Percentiles rank a stretch among this genome's conserved stretches.
Conservation (phyloP, 2,329 filamentous ascomycete species). For the Diplodia sapinea region DNA sequence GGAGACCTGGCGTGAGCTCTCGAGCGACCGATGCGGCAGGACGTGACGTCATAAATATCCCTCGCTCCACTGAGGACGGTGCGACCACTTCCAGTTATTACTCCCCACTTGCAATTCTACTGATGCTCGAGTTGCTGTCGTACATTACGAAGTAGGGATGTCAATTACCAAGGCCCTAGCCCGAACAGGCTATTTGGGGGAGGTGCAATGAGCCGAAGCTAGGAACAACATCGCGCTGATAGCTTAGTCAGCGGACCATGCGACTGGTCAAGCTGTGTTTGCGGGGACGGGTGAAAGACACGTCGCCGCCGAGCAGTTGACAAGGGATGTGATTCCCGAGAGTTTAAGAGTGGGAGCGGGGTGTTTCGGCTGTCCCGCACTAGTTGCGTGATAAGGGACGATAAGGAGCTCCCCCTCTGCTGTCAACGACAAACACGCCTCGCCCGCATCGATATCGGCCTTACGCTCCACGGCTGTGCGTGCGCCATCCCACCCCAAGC, state of each 20-base stretch:
- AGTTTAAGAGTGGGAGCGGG: conserved; percentile 12
- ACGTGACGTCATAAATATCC: neutral
- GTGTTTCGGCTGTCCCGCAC: neutral
- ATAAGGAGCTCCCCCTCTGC: conserved; percentile 8
- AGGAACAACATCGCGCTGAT: neutral
- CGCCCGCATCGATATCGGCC: conserved; percentile 14
- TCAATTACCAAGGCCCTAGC: neutral
- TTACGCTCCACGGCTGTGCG: neutral
- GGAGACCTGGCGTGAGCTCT: conserved; percentile 20
- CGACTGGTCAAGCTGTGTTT: neutral
- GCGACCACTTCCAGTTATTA: neutral
- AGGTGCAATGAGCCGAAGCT: neutral
- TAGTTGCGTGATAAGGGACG: conserved; percentile 4
- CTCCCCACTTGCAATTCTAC: no score
- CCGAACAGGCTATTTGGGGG: neutral
- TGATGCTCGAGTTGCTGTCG: no score
- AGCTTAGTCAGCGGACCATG: neutral
- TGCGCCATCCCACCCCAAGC: conserved; percentile 1
- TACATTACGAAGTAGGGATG: no score
- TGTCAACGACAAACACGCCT: neutral
- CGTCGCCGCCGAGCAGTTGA: neutral
- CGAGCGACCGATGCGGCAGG: neutral
- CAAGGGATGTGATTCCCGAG: neutral
- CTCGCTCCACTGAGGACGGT: neutral
- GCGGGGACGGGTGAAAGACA: neutral